Base-by-base conservation (phyloP, 441 rosid species). In the Syzygium syzygioides region DNA sequence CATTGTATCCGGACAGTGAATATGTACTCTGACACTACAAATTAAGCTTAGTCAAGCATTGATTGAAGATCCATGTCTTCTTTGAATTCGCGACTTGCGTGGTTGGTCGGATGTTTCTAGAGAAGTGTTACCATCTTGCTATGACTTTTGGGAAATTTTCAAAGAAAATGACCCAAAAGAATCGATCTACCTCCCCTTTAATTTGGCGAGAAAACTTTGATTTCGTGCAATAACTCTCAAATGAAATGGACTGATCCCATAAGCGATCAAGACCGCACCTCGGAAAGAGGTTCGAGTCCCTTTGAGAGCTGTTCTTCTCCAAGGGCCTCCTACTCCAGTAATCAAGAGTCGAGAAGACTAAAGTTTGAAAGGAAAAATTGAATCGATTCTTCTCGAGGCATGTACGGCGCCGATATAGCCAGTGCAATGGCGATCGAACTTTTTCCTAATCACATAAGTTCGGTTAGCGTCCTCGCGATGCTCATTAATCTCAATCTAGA, bases 1-100 rank as follows among this genome's bases (percentile, higher is more conserved):
- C 92, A 85, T 34, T 89, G 93, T 90, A 92, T 87, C 89, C 86
- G 83, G 94, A 89, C 92, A 88, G 86, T 86, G 50, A 52, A 84
- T 85, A 80, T 88, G 91, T 88, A 86, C 64, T 87, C 55, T 84
- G 76, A 30, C 76, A 17, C 76, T 5, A 64, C 12, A 19, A 30
- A n/a, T n/a, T n/a, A n/a, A 34, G 20, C 71, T n/a, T n/a, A 62
- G 20, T n/a, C 34, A n/a, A 34, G 71, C 79, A 1, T 4, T 20
- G 79, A 66, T 66, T 13, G 79, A 66, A 17, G 48, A 34, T 12
- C 20, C 48, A 10, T 68, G 79, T 68, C 4, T 68, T 68, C 48
- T 23, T 20, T 7, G 80, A 41, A 71, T 37, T 37, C 48, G 48
- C 15, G 15, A 34, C 48, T 71, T 34, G 50, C 14, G 1, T 19